Evolutionary conservation across 257 asterid species (phyloP).

Genomic region (Petunia axillaris): DNA sequence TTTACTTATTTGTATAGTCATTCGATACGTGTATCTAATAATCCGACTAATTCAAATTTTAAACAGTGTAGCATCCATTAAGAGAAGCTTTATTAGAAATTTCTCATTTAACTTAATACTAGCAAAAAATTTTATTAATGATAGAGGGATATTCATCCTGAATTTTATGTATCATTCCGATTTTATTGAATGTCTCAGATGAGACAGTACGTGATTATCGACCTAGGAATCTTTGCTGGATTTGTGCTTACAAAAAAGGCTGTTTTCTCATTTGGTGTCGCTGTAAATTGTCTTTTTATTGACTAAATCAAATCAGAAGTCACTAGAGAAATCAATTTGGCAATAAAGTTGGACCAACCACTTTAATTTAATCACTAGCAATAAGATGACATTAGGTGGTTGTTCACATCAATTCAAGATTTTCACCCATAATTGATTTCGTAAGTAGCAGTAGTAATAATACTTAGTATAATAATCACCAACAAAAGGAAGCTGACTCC

Average conservation of each 20-base stretch:
- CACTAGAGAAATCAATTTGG: conserved; percentile 5
- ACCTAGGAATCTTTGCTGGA: background rate
- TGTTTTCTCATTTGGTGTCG: background rate
- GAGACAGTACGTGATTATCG: background rate
- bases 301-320: background rate
- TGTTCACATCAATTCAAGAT: background rate
- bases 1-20: no score
- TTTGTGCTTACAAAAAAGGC: background rate
- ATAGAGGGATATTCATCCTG: no score
- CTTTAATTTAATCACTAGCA: background rate
- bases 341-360: conserved; percentile 9
- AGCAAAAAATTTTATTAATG: no score
- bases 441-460: no score
- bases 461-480: background rate
- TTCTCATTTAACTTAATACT: no score
- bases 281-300: background rate
- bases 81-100: no score
- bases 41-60: no score
- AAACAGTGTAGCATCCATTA: no score
- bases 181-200: background rate
- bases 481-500: background rate
- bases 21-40: no score
- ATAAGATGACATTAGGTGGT: background rate
- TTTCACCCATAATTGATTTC: background rate
- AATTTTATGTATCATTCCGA: background rate